Conservation (phyloP, 2,329 filamentous ascomycete genomes). For the Arthrobotrys sinensis region DNA sequence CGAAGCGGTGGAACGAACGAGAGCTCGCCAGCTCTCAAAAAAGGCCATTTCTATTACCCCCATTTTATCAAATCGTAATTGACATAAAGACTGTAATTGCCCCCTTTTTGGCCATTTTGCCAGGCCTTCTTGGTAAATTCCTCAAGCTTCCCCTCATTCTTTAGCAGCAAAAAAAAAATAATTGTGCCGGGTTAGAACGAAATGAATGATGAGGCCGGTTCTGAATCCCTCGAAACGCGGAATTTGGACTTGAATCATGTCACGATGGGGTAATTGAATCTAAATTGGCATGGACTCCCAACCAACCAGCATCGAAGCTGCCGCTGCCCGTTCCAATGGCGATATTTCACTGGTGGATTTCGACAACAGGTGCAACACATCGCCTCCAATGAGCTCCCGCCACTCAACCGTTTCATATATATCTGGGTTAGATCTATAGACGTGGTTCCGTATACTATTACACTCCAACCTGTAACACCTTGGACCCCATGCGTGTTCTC, state of each 20-base stretch:
- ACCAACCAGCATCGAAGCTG: conserved; percentile 40
- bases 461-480: neutral
- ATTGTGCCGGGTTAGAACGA: conserved; percentile 14
- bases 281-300: neutral
- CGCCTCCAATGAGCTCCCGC: conserved; percentile 41
- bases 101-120: conserved; percentile 43
- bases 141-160: conserved; percentile 25
- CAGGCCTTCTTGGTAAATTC: conserved; percentile 48
- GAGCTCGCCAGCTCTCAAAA: conserved; percentile 43
- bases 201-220: conserved; percentile 36
- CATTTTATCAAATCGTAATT: conserved; percentile 61
- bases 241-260: conserved; percentile 29
- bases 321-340: conserved; percentile 30
- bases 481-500: neutral
- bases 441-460: conserved; percentile 3
- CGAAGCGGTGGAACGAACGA: conserved; percentile 28
- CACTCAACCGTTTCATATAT: conserved; percentile 30
- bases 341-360: conserved; percentile 55
- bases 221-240: conserved; percentile 37
- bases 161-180: neutral
- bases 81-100: conserved; percentile 56
- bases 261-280: conserved; percentile 47
- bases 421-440: conserved; percentile 30
- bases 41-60: conserved; percentile 57
- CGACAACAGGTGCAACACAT: conserved; percentile 57